Evolutionary conservation across 2,329 filamentous ascomycete genomes (phyloP), one percentile per base, ranked within the genome.

Genomic region (Penicillium aurantiogriseum): DNA sequence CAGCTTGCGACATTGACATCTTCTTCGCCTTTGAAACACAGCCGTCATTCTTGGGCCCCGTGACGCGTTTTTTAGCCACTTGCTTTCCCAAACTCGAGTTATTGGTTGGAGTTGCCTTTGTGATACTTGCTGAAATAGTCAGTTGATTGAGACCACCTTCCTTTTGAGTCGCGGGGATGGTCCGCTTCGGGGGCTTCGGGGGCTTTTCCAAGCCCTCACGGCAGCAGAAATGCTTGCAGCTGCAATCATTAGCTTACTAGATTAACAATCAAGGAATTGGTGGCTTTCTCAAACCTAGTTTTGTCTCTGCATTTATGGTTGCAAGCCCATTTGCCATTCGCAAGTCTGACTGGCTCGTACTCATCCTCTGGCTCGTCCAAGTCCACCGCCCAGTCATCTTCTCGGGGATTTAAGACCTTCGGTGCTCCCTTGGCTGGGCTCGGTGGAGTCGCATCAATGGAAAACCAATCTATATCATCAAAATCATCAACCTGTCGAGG

Each of bases 211-310:
- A 68, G 0, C 90, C 90, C 58, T 90, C 85, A 25, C 81, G 82
- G 67, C 90, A 93, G 66, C 90, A 93, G 36, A 82, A 73, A 66
- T 93, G 90, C 63, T 85, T 89, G 72, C 90, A 92, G 10, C 77
- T 80, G 62, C 35, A 74, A 57, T 71, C 73, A 1, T 65, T 27
- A 62, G 75, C 75, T 68, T 13, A 31, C 2, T 7, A 17, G 13
- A 5, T 35, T 67, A 54, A 15, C 1, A 4, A 25, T 19, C 3
- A 6, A 3, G 4, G 11, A 5, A 17, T 1, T 4, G 10, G 7
- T 47, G 5, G 9, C 13, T 15, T 9, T 6, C 2, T 5, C 63
- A 55, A 66, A 79, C 76, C 69, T 74, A 39, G 71, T 76, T 63
- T 83, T 86, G 63, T 87, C 79, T 64, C 83, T 85, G 75, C 90